phyloP scores from a whole-genome alignment of 2,329 filamentous ascomycete species.

The Nigrospora osmanthi region DNA sequence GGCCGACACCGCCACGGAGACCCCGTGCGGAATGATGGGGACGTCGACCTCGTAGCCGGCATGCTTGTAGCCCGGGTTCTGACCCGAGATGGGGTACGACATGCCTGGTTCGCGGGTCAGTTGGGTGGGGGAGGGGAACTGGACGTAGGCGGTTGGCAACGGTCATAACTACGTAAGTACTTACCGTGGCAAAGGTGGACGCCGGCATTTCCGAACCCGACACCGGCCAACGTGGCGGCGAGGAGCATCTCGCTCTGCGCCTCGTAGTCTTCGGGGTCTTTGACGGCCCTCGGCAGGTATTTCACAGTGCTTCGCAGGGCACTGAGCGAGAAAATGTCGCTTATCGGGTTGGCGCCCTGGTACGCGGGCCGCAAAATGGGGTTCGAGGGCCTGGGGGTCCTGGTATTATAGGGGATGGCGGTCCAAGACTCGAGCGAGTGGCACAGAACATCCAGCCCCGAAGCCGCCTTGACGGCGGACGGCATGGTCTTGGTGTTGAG shows the following conservation, averaged over 20 bases:
- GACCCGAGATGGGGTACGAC: slow-evolving; percentile 94
- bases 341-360: slow-evolving; percentile 95
- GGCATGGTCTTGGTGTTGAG: slow-evolving; percentile 97
- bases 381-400: slow-evolving; percentile 75
- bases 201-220: slow-evolving; percentile 95
- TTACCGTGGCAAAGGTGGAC: slow-evolving; percentile 68
- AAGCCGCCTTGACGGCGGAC: slow-evolving; percentile 81
- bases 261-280: slow-evolving; percentile 82
- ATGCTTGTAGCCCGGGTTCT: slow-evolving; percentile 88
- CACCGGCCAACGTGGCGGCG: slow-evolving; percentile 85
- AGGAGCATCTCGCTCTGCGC: slow-evolving; percentile 95
- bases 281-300: slow-evolving; percentile 82
- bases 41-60: slow-evolving; percentile 70
- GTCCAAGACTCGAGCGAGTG: slow-evolving; percentile 97
- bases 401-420: slow-evolving; percentile 87
- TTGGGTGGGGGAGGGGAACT: too few relatives aligned
- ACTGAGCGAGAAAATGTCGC: slow-evolving; percentile 89
- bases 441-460: slow-evolving; percentile 90
- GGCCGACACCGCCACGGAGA: slow-evolving; percentile 87
- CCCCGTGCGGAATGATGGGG: slow-evolving; percentile 89
- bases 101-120: slow-evolving; percentile 52
- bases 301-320: slow-evolving; percentile 79
- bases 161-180: slow-evolving; percentile 12
- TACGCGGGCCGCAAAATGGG: slow-evolving; percentile 89
- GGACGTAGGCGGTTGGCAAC: neutral